These are phyloP conservation scores for Talaromyces proteolyticus DNA, from an alignment of 495 filamentous ascomycete genomes.

Conservation along the genomic window DNA sequence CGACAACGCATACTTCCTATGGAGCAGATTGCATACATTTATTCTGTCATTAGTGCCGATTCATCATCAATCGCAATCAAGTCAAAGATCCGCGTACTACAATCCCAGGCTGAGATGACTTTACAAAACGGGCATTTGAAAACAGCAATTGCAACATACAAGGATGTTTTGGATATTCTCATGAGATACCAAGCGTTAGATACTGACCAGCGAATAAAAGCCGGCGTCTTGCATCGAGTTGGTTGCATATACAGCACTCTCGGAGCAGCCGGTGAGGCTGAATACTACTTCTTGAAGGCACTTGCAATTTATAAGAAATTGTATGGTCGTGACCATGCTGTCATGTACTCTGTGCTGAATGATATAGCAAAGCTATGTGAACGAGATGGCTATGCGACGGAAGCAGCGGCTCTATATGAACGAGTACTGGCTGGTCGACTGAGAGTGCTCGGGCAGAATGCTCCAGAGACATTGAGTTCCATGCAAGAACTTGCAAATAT, in stretches of 20 bases:
- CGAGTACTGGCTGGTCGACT: constrained; percentile 23
- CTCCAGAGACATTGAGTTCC: constrained; percentile 22
- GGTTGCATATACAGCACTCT: constrained; percentile 20
- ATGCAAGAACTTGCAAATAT: constrained; percentile 26
- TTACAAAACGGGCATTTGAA: constrained; percentile 14
- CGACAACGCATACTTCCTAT: constrained; percentile 22
- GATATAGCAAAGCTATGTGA: constrained; percentile 22
- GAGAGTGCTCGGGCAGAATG: constrained; percentile 21
- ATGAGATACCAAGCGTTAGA: constrained; percentile 16
- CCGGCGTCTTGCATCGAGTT: constrained; percentile 18
- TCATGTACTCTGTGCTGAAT: constrained; percentile 20
- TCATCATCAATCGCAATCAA: constrained; percentile 2
- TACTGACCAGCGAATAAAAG: constrained; percentile 15
- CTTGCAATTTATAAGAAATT: constrained; percentile 20
- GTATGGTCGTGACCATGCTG: constrained; percentile 19
- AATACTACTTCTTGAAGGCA: constrained; percentile 20
- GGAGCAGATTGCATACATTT: constrained; percentile 20
- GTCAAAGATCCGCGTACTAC: constrained; percentile 2
- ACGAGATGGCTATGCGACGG: constrained; percentile 23
- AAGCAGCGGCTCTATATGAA: constrained; percentile 24
- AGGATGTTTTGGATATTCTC: constrained; percentile 18
- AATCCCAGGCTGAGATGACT: constrained; percentile 11
- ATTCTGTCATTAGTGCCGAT: constrained; percentile 6
- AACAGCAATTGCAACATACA: constrained; percentile 18
- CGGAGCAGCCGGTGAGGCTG: constrained; percentile 17